These are phyloP conservation scores for Royoungia palumana DNA, from an alignment of 768 basidiomycete species.

Conservation along the genomic window DNA sequence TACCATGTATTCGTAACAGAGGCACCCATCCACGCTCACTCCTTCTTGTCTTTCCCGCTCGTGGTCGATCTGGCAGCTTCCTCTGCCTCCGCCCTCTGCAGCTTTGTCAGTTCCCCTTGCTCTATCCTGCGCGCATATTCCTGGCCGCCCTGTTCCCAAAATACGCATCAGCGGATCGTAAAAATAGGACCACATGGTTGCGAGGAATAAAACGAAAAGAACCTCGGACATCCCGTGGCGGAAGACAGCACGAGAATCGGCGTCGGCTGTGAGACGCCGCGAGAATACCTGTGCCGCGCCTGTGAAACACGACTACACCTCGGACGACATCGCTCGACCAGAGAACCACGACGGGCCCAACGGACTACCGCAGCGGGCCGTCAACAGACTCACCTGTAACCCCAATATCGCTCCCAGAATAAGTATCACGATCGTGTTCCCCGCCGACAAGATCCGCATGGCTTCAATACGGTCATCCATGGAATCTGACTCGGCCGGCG, in stretches of 20 bases:
- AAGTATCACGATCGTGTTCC: constrained; percentile 78
- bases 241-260: neutral
- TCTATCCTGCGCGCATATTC: constrained; percentile 74
- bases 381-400: constrained; percentile 59
- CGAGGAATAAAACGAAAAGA: constrained; percentile 9
- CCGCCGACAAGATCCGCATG: constrained; percentile 78
- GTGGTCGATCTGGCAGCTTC: constrained; percentile 13
- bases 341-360: neutral
- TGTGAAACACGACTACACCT: constrained; percentile 6
- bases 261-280: constrained; percentile 14
- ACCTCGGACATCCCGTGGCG: neutral
- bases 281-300: neutral
- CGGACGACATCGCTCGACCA: constrained; percentile 4
- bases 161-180: constrained; percentile 5
- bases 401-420: constrained; percentile 61
- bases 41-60: constrained; percentile 31
- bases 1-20: too few species aligned
- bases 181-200: constrained; percentile 6
- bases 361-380: neutral
- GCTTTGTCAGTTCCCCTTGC: constrained; percentile 36
- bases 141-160: constrained; percentile 66
- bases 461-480: constrained; percentile 70
- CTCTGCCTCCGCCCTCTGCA: constrained; percentile 38
- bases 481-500: constrained; percentile 55
- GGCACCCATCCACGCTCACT: constrained; percentile 5